Conservation (phyloP, 2,329 filamentous ascomycete genomes). For the Clonostachys chloroleuca region DNA sequence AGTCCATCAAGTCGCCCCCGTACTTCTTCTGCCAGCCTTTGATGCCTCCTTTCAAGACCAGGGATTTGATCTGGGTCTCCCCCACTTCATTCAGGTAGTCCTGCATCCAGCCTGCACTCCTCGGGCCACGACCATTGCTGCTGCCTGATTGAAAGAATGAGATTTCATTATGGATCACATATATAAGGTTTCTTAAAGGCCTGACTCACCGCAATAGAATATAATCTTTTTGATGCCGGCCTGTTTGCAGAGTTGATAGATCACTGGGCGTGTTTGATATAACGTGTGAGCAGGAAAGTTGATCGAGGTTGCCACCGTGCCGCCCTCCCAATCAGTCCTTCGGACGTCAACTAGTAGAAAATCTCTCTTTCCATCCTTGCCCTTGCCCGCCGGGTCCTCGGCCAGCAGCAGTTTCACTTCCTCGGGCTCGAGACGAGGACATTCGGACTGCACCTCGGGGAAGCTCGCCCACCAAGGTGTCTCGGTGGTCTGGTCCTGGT, state of each 20-base stretch:
- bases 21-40: slow-evolving; percentile 48
- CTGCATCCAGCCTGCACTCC: slow-evolving; percentile 50
- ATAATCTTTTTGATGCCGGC: slow-evolving; percentile 33
- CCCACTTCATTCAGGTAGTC: slow-evolving; percentile 39
- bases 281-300: slow-evolving; percentile 45
- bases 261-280: slow-evolving; percentile 30
- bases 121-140: slow-evolving; percentile 45
- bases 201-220: slow-evolving; percentile 40
- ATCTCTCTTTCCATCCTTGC: slow-evolving; percentile 14
- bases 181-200: background rate
- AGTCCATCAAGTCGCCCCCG: slow-evolving; percentile 36
- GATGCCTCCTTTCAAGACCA: slow-evolving; percentile 46
- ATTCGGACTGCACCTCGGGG: slow-evolving; percentile 33
- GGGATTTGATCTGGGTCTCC: slow-evolving; percentile 36
- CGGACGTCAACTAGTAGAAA: slow-evolving; percentile 41
- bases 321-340: slow-evolving; percentile 39
- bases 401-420: slow-evolving; percentile 36
- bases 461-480: slow-evolving; percentile 33
- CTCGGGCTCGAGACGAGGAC: slow-evolving; percentile 27
- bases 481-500: slow-evolving; percentile 4
- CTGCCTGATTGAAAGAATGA: slow-evolving; percentile 33
- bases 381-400: slow-evolving; percentile 13
- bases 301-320: slow-evolving; percentile 48
- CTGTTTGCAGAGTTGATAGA: slow-evolving; percentile 35
- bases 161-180: background rate